Conservation (phyloP, 2,329 filamentous ascomycete genomes). For the Thelonectria discophora region DNA sequence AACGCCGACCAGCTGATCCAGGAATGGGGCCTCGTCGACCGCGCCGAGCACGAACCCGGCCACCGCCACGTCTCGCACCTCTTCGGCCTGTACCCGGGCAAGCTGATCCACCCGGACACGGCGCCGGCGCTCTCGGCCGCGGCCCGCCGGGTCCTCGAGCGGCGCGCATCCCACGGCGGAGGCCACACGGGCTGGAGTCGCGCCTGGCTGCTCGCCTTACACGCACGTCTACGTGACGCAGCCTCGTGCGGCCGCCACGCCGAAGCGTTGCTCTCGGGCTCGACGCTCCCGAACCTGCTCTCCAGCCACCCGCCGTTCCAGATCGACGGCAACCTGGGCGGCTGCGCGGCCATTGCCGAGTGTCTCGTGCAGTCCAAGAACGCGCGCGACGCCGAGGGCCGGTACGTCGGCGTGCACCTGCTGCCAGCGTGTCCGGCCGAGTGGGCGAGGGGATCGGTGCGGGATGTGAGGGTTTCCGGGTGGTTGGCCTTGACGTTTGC, state of each 20-base stretch:
- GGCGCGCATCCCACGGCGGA: slow-evolving; percentile 47
- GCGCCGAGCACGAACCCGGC: slow-evolving; percentile 54
- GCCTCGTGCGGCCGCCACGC: slow-evolving; percentile 27
- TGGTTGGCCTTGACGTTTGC: slow-evolving; percentile 26
- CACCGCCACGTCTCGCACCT: slow-evolving; percentile 62
- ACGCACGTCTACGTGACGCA: slow-evolving; percentile 51
- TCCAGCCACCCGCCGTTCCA: slow-evolving; percentile 41
- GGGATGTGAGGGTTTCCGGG: slow-evolving; percentile 14
- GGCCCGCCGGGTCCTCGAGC: slow-evolving; percentile 42
- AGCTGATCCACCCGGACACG: slow-evolving; percentile 31
- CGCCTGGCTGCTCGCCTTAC: slow-evolving; percentile 60
- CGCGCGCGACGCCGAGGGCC: background rate
- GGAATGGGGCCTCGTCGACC: slow-evolving; percentile 51
- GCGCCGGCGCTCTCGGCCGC: slow-evolving; percentile 38
- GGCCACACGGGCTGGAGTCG: slow-evolving; percentile 62
- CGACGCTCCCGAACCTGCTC: slow-evolving; percentile 33
- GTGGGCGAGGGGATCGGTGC: slow-evolving; percentile 24
- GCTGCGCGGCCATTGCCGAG: slow-evolving; percentile 35
- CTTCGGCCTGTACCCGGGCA: slow-evolving; percentile 58
- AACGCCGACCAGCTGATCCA: slow-evolving; percentile 44
- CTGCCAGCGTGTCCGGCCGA: slow-evolving; percentile 30
- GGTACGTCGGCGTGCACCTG: slow-evolving; percentile 25
- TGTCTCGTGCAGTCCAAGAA: slow-evolving; percentile 36
- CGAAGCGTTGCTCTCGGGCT: slow-evolving; percentile 30
- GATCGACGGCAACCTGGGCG: slow-evolving; percentile 44